These are phyloP conservation scores for Mycena galericulata DNA, from an alignment of 768 basidiomycete species.

Conservation along the genomic window DNA sequence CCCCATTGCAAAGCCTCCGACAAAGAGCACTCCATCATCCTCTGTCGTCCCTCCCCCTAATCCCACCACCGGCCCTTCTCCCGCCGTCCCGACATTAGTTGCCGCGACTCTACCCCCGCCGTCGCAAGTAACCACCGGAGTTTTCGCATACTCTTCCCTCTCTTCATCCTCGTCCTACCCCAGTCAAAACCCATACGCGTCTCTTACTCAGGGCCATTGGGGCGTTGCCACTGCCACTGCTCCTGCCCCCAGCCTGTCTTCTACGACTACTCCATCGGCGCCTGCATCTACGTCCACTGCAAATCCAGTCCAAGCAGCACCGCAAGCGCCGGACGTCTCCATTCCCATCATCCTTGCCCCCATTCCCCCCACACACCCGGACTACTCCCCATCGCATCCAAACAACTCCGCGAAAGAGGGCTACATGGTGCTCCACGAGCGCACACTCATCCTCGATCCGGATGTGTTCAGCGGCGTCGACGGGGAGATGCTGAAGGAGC, in stretches of 20 bases:
- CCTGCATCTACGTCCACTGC: conserved; percentile 41
- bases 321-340: conserved; percentile 61
- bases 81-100: conserved; percentile 52
- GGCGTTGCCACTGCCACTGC: conserved; percentile 31
- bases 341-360: conserved; percentile 85
- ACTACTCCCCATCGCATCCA: conserved; percentile 57
- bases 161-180: conserved; percentile 24
- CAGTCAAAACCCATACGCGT: conserved; percentile 34
- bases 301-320: conserved; percentile 33
- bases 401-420: conserved; percentile 65
- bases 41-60: conserved; percentile 33
- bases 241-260: conserved; percentile 19
- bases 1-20: not conserved
- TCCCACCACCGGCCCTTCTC: conserved; percentile 33
- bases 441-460: conserved; percentile 87
- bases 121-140: conserved; percentile 23
- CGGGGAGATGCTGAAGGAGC: conserved; percentile 75
- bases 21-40: not conserved
- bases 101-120: conserved; percentile 37
- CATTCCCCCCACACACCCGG: conserved; percentile 73
- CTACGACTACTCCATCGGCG: conserved; percentile 36
- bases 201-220: conserved; percentile 36
- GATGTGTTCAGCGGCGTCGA: conserved; percentile 85
- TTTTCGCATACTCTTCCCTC: conserved; percentile 30
- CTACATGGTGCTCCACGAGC: conserved; percentile 86